Percentiles rank a stretch among this genome's conserved stretches.
These are phyloP conservation scores for Kwoniella shivajii DNA, from an alignment of 1,284 basidiomycete species.

Conservation along the genomic window DNA sequence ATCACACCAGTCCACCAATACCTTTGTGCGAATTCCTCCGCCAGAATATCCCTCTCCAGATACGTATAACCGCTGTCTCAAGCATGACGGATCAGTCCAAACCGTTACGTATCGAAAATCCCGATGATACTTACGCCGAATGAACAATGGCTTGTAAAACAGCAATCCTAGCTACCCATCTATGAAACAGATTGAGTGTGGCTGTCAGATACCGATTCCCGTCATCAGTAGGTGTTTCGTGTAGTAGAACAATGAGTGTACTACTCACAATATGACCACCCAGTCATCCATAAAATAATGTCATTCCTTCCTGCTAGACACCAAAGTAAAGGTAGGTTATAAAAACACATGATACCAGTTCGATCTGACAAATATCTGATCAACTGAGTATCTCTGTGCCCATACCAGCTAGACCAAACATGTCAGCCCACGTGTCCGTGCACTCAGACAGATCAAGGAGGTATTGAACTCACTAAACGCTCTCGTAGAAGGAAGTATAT, in stretches of 20 bases:
- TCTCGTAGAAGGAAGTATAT: slow-evolving; percentile 59
- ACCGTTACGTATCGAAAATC: background rate
- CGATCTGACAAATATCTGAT: slow-evolving; percentile 31
- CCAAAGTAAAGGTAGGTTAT: slow-evolving; percentile 37
- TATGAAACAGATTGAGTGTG: slow-evolving; percentile 37
- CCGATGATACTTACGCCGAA: slow-evolving; percentile 21
- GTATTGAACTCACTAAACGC: slow-evolving; percentile 25
- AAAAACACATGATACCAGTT: slow-evolving; percentile 38
- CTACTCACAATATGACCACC: slow-evolving; percentile 33
- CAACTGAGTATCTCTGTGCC: slow-evolving; percentile 13
- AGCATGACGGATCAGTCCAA: background rate
- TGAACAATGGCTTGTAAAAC: slow-evolving; percentile 34
- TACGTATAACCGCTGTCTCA: slow-evolving; percentile 4
- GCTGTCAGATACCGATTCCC: background rate
- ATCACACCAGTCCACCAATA: slow-evolving; percentile 31
- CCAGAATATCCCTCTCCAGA: slow-evolving; percentile 3
- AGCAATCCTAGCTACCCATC: slow-evolving; percentile 33
- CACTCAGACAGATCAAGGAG: background rate
- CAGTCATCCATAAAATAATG: slow-evolving; percentile 39
- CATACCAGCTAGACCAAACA: background rate
- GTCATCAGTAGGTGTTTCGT: background rate
- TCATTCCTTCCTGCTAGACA: slow-evolving; percentile 38
- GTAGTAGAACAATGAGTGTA: no score
- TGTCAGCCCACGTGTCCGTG: background rate
- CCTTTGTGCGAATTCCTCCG: background rate